These are phyloP conservation scores for Leccinellum rugosiceps DNA, from an alignment of 768 basidiomycete species.

Conservation along the genomic window DNA sequence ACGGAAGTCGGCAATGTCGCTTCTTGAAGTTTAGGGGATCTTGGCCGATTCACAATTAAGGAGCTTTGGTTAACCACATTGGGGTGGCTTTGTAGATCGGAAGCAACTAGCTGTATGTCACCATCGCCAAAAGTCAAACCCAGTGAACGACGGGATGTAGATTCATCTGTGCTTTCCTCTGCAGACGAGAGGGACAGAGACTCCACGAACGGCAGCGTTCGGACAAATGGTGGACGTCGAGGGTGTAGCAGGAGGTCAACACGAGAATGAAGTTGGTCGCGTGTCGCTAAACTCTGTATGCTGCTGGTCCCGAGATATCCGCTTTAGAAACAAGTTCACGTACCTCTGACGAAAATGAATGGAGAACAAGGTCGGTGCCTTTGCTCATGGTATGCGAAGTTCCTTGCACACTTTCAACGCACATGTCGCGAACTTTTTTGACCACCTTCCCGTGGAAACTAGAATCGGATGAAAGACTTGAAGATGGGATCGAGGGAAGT, in stretches of 20 bases:
- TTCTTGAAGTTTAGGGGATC: neutral
- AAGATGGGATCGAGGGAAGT: constrained; percentile 54
- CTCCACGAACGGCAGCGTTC: constrained; percentile 62
- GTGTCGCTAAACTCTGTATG: constrained; percentile 16
- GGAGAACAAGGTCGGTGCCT: constrained; percentile 54
- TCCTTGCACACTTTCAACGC: constrained; percentile 50
- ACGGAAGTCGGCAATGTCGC: neutral
- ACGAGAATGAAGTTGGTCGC: constrained; percentile 29
- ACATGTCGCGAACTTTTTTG: constrained; percentile 44
- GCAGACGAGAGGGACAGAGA: constrained; percentile 55
- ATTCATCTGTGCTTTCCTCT: constrained; percentile 68
- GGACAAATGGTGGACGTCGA: constrained; percentile 71
- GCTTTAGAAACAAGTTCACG: constrained; percentile 7
- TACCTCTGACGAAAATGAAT: constrained; percentile 36
- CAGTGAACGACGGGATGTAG: constrained; percentile 40
- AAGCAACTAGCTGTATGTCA: neutral
- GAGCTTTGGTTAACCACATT: constrained; percentile 1
- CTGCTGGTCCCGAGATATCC: neutral
- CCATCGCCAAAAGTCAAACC: constrained; percentile 30
- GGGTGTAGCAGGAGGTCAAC: constrained; percentile 74
- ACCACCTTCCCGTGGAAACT: constrained; percentile 46
- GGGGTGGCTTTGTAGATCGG: constrained; percentile 1
- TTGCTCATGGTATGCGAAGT: constrained; percentile 59
- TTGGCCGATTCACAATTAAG: neutral
- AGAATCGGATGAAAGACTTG: constrained; percentile 51